Conservation (phyloP, 2,329 filamentous ascomycete species). For the Rutstroemia sp. region DNA sequence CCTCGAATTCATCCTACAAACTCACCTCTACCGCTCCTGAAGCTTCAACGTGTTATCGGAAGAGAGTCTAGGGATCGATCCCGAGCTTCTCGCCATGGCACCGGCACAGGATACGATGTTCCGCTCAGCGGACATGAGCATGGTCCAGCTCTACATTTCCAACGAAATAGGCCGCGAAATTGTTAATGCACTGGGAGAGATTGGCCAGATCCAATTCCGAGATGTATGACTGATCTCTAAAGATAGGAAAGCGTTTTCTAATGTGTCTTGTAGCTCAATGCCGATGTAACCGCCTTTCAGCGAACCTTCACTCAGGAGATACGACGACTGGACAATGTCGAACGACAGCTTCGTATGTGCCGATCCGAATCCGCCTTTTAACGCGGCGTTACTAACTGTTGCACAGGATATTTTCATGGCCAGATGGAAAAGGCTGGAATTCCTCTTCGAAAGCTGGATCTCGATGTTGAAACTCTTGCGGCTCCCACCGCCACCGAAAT, state of each 20-base stretch:
- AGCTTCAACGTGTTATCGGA: constrained; percentile 17
- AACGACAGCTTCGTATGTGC: constrained; percentile 84
- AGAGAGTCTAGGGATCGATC: constrained; percentile 13
- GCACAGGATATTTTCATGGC: constrained; percentile 76
- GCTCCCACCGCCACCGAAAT: constrained; percentile 91
- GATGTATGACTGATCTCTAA: constrained; percentile 55
- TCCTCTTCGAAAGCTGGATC: constrained; percentile 79
- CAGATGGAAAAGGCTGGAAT: constrained; percentile 95
- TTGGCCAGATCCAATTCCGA: constrained; percentile 93
- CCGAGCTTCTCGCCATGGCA: constrained; percentile 43
- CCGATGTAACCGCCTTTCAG: constrained; percentile 89
- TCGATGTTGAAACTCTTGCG: constrained; percentile 80
- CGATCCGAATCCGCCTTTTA: background rate
- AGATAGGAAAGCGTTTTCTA: constrained; percentile 9
- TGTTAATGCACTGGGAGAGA: constrained; percentile 90
- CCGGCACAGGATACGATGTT: constrained; percentile 84
- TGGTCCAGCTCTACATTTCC: constrained; percentile 98
- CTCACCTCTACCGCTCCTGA: background rate
- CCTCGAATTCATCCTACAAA: constrained; percentile 2
- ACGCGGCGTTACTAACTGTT: constrained; percentile 11
- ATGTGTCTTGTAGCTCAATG: constrained; percentile 63
- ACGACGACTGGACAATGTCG: constrained; percentile 92
- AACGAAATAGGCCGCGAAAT: constrained; percentile 98
- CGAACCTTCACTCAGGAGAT: constrained; percentile 97
- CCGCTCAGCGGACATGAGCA: constrained; percentile 99